Evolutionary conservation across 306 rosid species (phyloP), one percentile per base, ranked within the genome.

Genomic region (Quillaja saponaria): DNA sequence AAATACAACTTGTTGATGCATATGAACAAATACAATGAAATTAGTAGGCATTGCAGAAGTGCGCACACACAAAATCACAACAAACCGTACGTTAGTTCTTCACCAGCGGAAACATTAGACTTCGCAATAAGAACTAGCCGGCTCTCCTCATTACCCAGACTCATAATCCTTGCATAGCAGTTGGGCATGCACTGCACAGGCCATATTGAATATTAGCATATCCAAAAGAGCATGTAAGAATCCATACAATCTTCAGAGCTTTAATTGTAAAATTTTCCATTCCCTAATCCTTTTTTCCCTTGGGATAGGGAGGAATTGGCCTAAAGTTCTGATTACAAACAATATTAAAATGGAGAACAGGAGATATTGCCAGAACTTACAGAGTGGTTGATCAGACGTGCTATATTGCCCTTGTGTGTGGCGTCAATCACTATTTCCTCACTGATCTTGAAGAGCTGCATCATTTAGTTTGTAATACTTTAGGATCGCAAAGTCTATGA

Each of bases 361-460:
- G 31, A 59, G 51, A 67, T 52, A 55, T 69, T 25, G 31, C 31
- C 31, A 59, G 38, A 68, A 80, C 95, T 66, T 79, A 92, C 99
- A 49, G 99, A 92, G 72, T 92, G 99, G 77, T 92, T 92, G 34
- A 92, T 92, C 49, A 92, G 54, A 49, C 99, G 99, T 20, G 99
- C 96, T 52, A 92, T 85, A 64, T 92, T 89, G 56, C 99, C 99
- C 61, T 52, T 74, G 44, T 72, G 20, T 2, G 99, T 92, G 50
- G 99, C 96, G 61, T 92, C 99, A 18, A 92, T 76, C 45, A 92
- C 99, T 54, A 81, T 83, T 66, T 89, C 99, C 59, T 92, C 99
- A 2, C 96, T 92, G 80, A 92, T 81, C 87, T 92, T 92, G 94
- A 92, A 92, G 40, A 92, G 92, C 99, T 92, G 95, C 95, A 78